A percentile compares a stretch with the other conserved stretches of the same genome.
Conservation (phyloP, 2,329 filamentous ascomycete genomes). For the Sporothrix euskadiensis region DNA sequence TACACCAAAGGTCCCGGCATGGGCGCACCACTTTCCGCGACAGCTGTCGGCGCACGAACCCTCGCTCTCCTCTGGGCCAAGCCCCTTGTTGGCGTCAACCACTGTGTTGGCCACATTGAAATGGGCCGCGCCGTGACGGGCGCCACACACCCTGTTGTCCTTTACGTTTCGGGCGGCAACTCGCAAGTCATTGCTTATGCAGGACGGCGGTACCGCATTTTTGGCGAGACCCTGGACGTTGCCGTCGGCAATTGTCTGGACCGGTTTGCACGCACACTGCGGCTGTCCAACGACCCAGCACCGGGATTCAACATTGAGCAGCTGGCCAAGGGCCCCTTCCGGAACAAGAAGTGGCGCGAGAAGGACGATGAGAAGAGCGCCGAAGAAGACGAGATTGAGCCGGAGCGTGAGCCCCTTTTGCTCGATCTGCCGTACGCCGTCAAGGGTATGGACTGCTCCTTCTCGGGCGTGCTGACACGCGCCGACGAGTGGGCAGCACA, state of each 20-base stretch:
- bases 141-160: conserved; percentile 85
- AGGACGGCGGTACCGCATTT: conserved; percentile 92
- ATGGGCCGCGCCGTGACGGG: conserved; percentile 95
- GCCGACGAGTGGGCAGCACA: conserved; percentile 77
- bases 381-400: background rate
- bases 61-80: conserved; percentile 81
- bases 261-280: conserved; percentile 86
- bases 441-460: conserved; percentile 98
- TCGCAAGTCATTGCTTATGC: conserved; percentile 98
- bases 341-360: conserved; percentile 9
- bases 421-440: conserved; percentile 93
- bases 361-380: background rate
- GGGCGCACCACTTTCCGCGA: conserved; percentile 86
- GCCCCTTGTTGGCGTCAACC: conserved; percentile 92
- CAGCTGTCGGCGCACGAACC: conserved; percentile 79
- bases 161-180: conserved; percentile 95
- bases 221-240: conserved; percentile 95
- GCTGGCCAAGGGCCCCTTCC: conserved; percentile 59
- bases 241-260: conserved; percentile 97
- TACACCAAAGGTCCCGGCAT: conserved; percentile 96
- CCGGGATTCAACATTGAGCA: conserved; percentile 99
- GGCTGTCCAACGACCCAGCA: conserved; percentile 92
- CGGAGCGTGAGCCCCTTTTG: conserved; percentile 65
- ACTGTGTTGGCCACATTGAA: conserved; percentile 98
- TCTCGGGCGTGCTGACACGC: conserved; percentile 84